Base-by-base conservation (phyloP, 2,329 filamentous ascomycete genomes). In the Botrytis squamosa region DNA sequence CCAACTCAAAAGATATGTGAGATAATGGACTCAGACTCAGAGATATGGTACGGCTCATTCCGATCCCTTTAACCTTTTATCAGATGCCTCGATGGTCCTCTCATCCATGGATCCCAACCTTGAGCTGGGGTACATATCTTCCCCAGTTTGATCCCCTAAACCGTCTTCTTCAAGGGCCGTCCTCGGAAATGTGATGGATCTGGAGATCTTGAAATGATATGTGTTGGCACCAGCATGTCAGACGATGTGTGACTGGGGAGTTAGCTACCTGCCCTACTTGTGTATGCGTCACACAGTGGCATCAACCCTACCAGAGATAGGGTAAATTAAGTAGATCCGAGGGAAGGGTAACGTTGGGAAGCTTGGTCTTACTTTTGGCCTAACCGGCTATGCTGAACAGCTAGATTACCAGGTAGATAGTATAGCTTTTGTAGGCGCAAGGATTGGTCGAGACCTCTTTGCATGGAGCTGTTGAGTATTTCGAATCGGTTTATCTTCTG, bases 71-170 rank as follows among this genome's bases (percentile, higher is more conserved):
- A 64, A 18, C 38, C 14, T 42, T 42, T 64, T 22, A 38, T 10
- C 38, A 49, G 29, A 66, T 66, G 18, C 29, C 18, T 6, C 12
- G 46, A 40, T 14, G 22, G 22, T 22, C 22, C 7, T 55, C 38
- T 67, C 46, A 25, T 25, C 33, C 4, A 40, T 9, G 46, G 25
- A 68, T 25, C 46, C 36, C 16, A 70, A 42, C 52, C 67, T 70
- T 33, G 18, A 60, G 12, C 40, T 44, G 52, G 67, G 67, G 33
- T 59, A 59, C 46, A 70, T 59, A 40, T 70, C 67, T 70, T 44
- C 52, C 55, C 52, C 38, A 42, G 49, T 44, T 14, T 14, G 42
- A 60, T 10, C 38, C 38, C 52, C 36, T 44, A 33, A 20, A 67
- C 44, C 38, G 29, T 33, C 20, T 40, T 55, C 33, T 40, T 52